Conservation (phyloP, 202 grass and related monocot species). For the Cymbopogon flexuosus region DNA sequence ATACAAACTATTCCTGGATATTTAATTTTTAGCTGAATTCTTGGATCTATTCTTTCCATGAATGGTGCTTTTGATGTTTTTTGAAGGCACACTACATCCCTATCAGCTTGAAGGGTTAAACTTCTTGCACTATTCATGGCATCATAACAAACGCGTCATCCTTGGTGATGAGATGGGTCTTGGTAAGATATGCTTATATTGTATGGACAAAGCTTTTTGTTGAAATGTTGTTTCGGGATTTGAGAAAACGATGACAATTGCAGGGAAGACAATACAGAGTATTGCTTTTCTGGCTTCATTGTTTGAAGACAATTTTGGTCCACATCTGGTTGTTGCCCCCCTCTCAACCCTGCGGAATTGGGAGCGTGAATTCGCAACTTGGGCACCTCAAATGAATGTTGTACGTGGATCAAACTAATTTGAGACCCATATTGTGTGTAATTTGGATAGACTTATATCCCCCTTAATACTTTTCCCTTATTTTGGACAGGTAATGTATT, state of each 20-base stretch:
- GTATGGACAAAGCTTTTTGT: constrained; percentile 11
- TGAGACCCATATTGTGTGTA: constrained; percentile 29
- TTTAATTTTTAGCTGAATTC: constrained; percentile 32
- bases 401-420: constrained; percentile 55
- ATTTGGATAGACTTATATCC: neutral
- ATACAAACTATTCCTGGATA: constrained; percentile 34
- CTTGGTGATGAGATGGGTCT: constrained; percentile 99
- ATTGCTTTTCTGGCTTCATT: constrained; percentile 94
- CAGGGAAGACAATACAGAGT: constrained; percentile 99
- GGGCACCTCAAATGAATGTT: constrained; percentile 96
- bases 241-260: constrained; percentile 15
- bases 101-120: constrained; percentile 97
- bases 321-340: constrained; percentile 88
- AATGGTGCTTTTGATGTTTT: constrained; percentile 38
- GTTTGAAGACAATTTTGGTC: constrained; percentile 70
- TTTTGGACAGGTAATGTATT: constrained; percentile 83
- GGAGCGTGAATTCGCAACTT: constrained; percentile 97
- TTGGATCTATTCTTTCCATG: constrained; percentile 17
- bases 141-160: constrained; percentile 76
- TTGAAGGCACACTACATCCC: constrained; percentile 75
- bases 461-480: constrained; percentile 20
- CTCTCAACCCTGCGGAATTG: constrained; percentile 93
- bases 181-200: constrained; percentile 56
- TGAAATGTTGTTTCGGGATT: constrained; percentile 26
- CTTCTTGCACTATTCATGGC: constrained; percentile 93